These are phyloP conservation scores for Beauveria rudraprayagi DNA, from an alignment of 2,329 filamentous ascomycete species.

Conservation along the genomic window DNA sequence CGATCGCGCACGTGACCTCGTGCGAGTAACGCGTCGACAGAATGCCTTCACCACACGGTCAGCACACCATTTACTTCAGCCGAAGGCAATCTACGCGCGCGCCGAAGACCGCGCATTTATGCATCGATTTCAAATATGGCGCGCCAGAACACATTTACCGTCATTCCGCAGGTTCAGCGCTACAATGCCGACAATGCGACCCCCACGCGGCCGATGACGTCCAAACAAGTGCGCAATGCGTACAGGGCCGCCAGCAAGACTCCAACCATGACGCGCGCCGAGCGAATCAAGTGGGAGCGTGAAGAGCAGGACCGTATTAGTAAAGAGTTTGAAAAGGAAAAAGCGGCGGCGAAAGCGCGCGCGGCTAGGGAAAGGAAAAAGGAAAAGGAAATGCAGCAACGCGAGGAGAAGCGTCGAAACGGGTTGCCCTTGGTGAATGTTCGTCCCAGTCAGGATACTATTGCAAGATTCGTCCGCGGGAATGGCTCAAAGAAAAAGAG, in stretches of 20 bases:
- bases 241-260: constrained; percentile 27
- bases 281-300: constrained; percentile 32
- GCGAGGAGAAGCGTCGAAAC: constrained; percentile 41
- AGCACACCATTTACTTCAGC: not conserved
- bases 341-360: constrained; percentile 39
- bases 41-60: not conserved
- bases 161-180: constrained; percentile 29
- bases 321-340: constrained; percentile 43
- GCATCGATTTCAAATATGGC: constrained; percentile 22
- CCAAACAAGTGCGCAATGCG: constrained; percentile 33
- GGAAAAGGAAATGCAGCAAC: constrained; percentile 41
- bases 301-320: constrained; percentile 48
- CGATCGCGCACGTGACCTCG: constrained; percentile 11
- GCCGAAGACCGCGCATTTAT: not conserved
- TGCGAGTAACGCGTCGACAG: constrained; percentile 9
- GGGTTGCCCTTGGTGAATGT: constrained; percentile 47
- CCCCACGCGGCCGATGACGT: constrained; percentile 30
- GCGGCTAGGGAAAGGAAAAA: constrained; percentile 46
- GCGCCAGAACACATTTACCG: constrained; percentile 36
- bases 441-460: constrained; percentile 49
- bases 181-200: constrained; percentile 14
- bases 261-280: constrained; percentile 31
- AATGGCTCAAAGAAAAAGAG: constrained; percentile 26
- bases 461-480: constrained; percentile 42
- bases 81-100: not conserved